Evolutionary conservation across 768 basidiomycete genomes (phyloP).

Genomic region (Arthromyces matolae): DNA sequence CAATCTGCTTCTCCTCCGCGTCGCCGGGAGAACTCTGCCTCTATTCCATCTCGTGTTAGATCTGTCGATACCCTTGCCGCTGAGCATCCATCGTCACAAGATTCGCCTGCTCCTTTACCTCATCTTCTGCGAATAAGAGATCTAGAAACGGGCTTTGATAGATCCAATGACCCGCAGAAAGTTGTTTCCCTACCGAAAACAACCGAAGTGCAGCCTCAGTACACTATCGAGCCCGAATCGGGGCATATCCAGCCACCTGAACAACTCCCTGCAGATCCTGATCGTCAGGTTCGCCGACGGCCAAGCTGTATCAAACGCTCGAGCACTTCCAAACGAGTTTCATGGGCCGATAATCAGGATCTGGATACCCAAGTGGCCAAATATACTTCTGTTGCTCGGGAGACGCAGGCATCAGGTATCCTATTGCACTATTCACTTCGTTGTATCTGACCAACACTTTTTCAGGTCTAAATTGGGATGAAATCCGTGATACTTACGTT

Average conservation of each 20-base stretch:
- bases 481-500: slow-evolving; percentile 51
- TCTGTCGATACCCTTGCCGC: slow-evolving; percentile 1
- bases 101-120: slow-evolving; percentile 40
- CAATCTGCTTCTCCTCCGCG: slow-evolving; percentile 1
- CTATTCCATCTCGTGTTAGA: slow-evolving; percentile 6
- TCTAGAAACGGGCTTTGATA: slow-evolving; percentile 17
- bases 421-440: too few relatives aligned
- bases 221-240: not conserved
- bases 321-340: slow-evolving; percentile 59
- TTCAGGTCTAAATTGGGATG: slow-evolving; percentile 58
- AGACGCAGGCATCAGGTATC: slow-evolving; percentile 37
- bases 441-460: too few relatives aligned
- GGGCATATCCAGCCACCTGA: slow-evolving; percentile 1
- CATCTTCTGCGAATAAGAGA: slow-evolving; percentile 32
- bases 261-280: slow-evolving; percentile 7
- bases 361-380: slow-evolving; percentile 54
- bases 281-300: slow-evolving; percentile 38
- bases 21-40: slow-evolving; percentile 5
- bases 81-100: slow-evolving; percentile 4
- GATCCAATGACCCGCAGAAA: slow-evolving; percentile 20
- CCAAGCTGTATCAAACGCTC: slow-evolving; percentile 65
- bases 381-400: slow-evolving; percentile 36
- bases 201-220: not conserved
- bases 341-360: slow-evolving; percentile 71
- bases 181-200: slow-evolving; percentile 10